Evolutionary conservation across 1,284 basidiomycete species (phyloP).

Genomic region (Tetrapyrgos nigripes): DNA sequence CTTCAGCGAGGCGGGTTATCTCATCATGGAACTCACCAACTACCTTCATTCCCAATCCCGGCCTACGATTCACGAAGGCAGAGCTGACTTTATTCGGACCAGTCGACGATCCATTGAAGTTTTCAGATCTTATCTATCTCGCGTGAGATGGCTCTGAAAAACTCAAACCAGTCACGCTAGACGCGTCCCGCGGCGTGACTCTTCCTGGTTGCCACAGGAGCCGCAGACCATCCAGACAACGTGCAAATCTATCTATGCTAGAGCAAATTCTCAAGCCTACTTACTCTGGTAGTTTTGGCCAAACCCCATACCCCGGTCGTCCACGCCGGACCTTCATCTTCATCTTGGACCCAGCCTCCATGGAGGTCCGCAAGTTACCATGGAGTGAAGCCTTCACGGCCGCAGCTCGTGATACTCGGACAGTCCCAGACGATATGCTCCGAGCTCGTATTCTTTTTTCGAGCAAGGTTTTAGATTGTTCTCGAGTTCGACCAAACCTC

Average conservation of each 20-base stretch:
- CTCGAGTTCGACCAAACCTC: neutral
- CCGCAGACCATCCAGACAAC: neutral
- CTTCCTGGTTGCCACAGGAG: neutral
- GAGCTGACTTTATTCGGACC: neutral
- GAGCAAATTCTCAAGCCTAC: neutral
- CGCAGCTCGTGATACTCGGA: constrained; percentile 34
- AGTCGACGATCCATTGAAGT: neutral
- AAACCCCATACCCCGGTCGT: constrained; percentile 27
- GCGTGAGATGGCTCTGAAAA: neutral
- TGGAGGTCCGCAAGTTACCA: neutral
- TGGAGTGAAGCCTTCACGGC: constrained; percentile 41
- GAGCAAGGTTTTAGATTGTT: neutral
- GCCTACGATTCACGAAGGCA: neutral
- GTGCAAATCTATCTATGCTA: neutral
- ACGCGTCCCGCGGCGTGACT: neutral
- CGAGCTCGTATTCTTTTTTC: constrained; percentile 9
- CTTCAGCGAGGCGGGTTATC: constrained; percentile 1
- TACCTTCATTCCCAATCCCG: neutral
- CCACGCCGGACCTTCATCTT: neutral
- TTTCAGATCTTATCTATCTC: neutral
- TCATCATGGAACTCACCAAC: neutral
- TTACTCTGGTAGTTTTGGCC: constrained; percentile 28
- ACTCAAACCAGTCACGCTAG: neutral
- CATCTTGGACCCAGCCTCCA: neutral
- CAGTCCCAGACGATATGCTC: constrained; percentile 14